A percentile compares a stretch with the other conserved stretches of the same genome.
Evolutionary conservation across 306 rosid genomes (phyloP).

Genomic region (Gastrolobium villosum): DNA sequence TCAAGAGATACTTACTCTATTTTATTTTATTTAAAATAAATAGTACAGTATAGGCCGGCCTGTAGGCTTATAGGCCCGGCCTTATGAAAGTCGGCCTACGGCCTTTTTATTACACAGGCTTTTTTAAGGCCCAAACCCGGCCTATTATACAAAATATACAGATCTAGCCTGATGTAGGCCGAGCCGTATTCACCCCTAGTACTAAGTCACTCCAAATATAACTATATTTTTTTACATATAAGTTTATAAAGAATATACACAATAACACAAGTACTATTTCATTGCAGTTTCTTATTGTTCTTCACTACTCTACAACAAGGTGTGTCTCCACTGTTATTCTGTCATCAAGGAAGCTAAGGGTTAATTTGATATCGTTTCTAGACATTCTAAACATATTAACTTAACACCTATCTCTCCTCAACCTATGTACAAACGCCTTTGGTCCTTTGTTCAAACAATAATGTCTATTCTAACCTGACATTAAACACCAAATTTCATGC

Average conservation of each 20-base stretch:
- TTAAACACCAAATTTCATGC: constrained; percentile 28
- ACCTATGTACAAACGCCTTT: constrained; percentile 25
- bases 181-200: too few species aligned
- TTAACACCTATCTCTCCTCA: constrained; percentile 8
- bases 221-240: not conserved
- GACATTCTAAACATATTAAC: constrained; percentile 20
- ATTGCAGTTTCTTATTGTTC: constrained; percentile 8
- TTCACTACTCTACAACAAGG: not conserved
- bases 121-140: too few species aligned
- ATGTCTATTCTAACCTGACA: constrained; percentile 8
- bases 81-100: too few species aligned
- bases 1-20: too few species aligned
- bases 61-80: too few species aligned
- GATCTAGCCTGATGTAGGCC: too few species aligned
- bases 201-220: constrained; percentile 30
- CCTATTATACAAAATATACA: too few species aligned
- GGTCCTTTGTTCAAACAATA: constrained; percentile 35
- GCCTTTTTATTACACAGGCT: too few species aligned
- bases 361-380: not conserved
- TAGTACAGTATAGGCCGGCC: too few species aligned
- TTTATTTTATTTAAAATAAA: too few species aligned
- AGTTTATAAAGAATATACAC: not conserved
- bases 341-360: not conserved
- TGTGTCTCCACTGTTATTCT: not conserved
- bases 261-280: not conserved